Base-by-base conservation (phyloP, 164 flowering plant species). In the Brasenia schreberi region DNA sequence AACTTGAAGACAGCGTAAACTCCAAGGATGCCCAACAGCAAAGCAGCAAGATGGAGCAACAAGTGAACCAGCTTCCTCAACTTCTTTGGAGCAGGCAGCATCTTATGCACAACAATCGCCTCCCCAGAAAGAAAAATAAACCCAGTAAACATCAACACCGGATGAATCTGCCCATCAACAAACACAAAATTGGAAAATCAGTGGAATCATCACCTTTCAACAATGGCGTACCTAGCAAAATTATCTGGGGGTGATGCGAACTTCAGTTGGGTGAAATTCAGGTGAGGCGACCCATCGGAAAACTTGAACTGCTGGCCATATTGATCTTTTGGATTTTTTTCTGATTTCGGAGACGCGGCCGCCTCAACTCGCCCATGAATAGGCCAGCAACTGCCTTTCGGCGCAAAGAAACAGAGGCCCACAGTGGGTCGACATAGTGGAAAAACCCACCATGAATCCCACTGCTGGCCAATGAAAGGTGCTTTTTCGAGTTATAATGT, bases 31-130 rank as follows among this genome's bases (percentile, higher is more conserved):
- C 93, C 97, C 18, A 84, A 64, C 33, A 65, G 60, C 16, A 88
- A 23, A 6, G 86, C 89, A 1, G 68, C 56, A 12, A 84, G 69
- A 59, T 85, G 80, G 11, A 87, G 64, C 0, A 63, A n/a, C 80
- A 75, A 62, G 67, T 90, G 97, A 18, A 81, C 62, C n/a, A 70
- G 52, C 69, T 90, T 90, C 76, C 74, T 78, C 60, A 72, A 77
- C 10, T 39, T n/a, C 39, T 45, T 52, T 58, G 67, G 66, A 16
- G 82, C 82, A 16, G 42, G 4, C 4, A 90, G 80, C 7, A 83
- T 87, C 80, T 74, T 85, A 79, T 85, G 88, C 1, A 78, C 86
- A 95, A 90, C 87, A 78, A 82, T 81, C 1, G 83, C 96, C 87
- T 83, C 64, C 14, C 58, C 63, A 60, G 19, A 9, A 60, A 60